Evolutionary conservation across 2,329 filamentous ascomycete genomes (phyloP).

Genomic region (Tetracladium maxilliforme): DNA sequence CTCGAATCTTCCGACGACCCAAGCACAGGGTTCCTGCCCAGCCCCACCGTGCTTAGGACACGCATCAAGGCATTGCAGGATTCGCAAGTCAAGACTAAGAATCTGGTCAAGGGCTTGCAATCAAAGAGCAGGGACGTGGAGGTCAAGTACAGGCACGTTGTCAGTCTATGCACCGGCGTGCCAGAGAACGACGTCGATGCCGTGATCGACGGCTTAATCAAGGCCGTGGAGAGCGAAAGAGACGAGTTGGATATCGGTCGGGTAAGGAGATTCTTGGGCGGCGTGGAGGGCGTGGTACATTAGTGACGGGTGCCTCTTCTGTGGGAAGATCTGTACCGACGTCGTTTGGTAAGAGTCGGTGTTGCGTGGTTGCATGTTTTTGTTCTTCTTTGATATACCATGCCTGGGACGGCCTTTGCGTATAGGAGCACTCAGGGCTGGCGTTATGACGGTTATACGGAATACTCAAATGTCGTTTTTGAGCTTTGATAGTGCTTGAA

Average conservation of each 20-base stretch:
- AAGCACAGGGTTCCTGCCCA: constrained; percentile 36
- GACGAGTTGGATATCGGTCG: constrained; percentile 62
- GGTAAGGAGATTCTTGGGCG: constrained; percentile 65
- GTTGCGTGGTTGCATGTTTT: no score
- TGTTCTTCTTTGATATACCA: no score
- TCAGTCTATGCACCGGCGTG: constrained; percentile 73
- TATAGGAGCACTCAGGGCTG: no score
- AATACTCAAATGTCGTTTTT: no score
- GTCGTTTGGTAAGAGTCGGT: no score
- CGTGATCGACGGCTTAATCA: constrained; percentile 63
- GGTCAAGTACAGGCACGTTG: constrained; percentile 74
- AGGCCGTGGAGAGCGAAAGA: constrained; percentile 80
- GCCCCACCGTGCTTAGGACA: constrained; percentile 45
- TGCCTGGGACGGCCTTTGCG: no score
- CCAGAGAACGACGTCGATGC: constrained; percentile 63
- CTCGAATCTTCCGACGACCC: constrained; percentile 25
- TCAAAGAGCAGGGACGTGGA: constrained; percentile 74
- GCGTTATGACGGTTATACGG: no score
- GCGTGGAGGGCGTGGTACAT: constrained; percentile 48
- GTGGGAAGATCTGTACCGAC: no score
- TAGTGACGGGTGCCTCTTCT: no score
- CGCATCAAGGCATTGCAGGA: constrained; percentile 58
- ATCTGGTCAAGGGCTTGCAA: constrained; percentile 57
- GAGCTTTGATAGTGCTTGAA: no score
- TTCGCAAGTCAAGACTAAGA: constrained; percentile 49